A percentile compares a stretch with the other conserved stretches of the same genome.
Conservation (phyloP, 805 yeast genomes). For the Lipomyces spencermartinsiae region DNA sequence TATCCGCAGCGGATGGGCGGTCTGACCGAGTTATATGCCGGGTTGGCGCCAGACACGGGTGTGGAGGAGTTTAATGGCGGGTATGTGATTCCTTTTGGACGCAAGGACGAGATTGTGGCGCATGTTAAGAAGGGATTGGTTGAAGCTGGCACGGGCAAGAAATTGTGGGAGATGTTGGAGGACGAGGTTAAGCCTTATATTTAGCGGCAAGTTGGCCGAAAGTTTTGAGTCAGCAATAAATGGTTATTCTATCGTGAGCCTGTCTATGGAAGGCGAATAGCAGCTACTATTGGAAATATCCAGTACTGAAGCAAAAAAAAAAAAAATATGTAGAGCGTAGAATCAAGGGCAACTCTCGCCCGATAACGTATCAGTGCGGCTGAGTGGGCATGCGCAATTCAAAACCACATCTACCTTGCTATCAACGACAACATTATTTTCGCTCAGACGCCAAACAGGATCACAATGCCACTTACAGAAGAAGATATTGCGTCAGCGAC, state of each 20-base stretch:
- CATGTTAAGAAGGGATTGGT: constrained; percentile 16
- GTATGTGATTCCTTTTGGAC: constrained; percentile 23
- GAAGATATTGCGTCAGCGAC: constrained; percentile 21
- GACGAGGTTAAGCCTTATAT: constrained; percentile 13
- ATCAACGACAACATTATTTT: too few species aligned
- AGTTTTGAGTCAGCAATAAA: too few species aligned
- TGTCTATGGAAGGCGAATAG: too few species aligned
- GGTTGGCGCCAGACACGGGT: constrained; percentile 8
- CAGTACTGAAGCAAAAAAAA: too few species aligned
- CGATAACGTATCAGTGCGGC: too few species aligned
- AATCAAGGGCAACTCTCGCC: neutral
- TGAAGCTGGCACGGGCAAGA: constrained; percentile 13
- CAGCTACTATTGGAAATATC: too few species aligned
- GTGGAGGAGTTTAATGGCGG: neutral
- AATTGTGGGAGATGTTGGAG: constrained; percentile 26
- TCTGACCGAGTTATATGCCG: constrained; percentile 18
- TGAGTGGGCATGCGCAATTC: too few species aligned
- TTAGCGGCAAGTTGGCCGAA: neutral
- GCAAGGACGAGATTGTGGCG: neutral
- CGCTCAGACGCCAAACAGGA: too few species aligned
- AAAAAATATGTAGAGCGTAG: too few species aligned
- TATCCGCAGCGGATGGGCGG: constrained; percentile 22
- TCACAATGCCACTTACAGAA: constrained; percentile 22
- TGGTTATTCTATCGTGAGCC: too few species aligned
- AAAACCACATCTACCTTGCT: too few species aligned